Conservation (phyloP, 352 stramenopile species). For the Albugo laibachii region DNA sequence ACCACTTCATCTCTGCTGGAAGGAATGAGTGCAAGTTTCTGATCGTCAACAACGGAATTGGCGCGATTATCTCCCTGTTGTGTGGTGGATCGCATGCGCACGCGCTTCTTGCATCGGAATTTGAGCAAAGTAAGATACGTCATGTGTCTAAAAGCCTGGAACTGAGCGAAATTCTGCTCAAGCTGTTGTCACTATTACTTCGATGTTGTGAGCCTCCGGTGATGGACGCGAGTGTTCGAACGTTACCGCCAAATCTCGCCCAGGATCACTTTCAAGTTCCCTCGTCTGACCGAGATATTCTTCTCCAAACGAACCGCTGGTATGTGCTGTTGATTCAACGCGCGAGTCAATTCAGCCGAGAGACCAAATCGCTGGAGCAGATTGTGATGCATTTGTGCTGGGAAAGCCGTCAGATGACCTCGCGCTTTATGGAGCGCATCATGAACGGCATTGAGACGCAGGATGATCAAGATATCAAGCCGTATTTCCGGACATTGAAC, state of each 20-base stretch:
- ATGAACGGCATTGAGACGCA: conserved; percentile 54
- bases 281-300: conserved; percentile 27
- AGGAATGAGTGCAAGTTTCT: conserved; percentile 66
- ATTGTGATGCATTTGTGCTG: conserved; percentile 62
- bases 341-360: conserved; percentile 46
- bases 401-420: conserved; percentile 42
- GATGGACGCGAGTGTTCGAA: conserved; percentile 27
- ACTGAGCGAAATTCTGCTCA: conserved; percentile 40
- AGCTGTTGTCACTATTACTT: conserved; percentile 50
- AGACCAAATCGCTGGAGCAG: conserved; percentile 62
- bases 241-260: conserved; percentile 31
- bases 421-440: conserved; percentile 36
- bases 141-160: conserved; percentile 35
- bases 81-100: conserved; percentile 35
- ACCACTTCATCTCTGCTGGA: conserved; percentile 58
- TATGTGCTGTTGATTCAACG: conserved; percentile 54
- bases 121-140: conserved; percentile 15
- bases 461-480: conserved; percentile 73
- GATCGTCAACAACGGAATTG: conserved; percentile 64
- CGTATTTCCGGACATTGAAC: conserved; percentile 76
- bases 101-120: conserved; percentile 32
- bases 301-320: conserved; percentile 48
- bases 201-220: conserved; percentile 43
- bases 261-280: conserved; percentile 52
- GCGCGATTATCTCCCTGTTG: conserved; percentile 43